These are phyloP conservation scores for Sphaerosporella brunnea DNA, from an alignment of 495 filamentous ascomycete species.

Conservation along the genomic window DNA sequence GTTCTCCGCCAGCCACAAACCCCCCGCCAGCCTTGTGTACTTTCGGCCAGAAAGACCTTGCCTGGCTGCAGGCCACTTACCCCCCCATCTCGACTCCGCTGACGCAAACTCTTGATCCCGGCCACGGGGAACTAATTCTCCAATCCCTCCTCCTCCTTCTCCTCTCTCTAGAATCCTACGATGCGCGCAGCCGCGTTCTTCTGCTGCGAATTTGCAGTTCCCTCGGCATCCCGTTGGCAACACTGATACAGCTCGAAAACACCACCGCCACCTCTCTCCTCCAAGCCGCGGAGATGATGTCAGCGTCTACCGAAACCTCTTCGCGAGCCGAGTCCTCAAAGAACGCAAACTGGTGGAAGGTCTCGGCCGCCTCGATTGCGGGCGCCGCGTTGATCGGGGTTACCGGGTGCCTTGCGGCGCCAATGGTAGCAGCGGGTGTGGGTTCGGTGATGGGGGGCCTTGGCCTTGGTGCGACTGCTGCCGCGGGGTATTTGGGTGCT, in stretches of 20 bases:
- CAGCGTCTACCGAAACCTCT: not conserved
- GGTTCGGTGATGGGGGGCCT: conserved; percentile 66
- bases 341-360: conserved; percentile 53
- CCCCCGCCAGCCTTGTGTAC: not conserved
- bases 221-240: not conserved
- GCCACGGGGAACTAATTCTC: not conserved
- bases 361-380: conserved; percentile 63
- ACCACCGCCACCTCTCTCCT: conserved; percentile 2
- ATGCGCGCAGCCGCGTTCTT: conserved; percentile 1
- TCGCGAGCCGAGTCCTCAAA: conserved; percentile 46
- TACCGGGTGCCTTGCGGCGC: conserved; percentile 64
- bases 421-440: conserved; percentile 64
- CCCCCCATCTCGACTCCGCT: not conserved
- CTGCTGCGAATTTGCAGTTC: not conserved
- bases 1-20: not conserved
- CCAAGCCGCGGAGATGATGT: not conserved
- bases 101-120: not conserved
- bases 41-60: not conserved
- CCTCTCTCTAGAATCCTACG: not conserved
- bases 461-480: conserved; percentile 60
- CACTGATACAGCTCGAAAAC: conserved; percentile 1
- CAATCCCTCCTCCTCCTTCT: conserved; percentile 6
- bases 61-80: not conserved
- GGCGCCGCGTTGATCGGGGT: conserved; percentile 63
- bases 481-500: conserved; percentile 60